phyloP scores from a whole-genome alignment of 805 yeast genomes.

The Huiozyma sinensis region DNA sequence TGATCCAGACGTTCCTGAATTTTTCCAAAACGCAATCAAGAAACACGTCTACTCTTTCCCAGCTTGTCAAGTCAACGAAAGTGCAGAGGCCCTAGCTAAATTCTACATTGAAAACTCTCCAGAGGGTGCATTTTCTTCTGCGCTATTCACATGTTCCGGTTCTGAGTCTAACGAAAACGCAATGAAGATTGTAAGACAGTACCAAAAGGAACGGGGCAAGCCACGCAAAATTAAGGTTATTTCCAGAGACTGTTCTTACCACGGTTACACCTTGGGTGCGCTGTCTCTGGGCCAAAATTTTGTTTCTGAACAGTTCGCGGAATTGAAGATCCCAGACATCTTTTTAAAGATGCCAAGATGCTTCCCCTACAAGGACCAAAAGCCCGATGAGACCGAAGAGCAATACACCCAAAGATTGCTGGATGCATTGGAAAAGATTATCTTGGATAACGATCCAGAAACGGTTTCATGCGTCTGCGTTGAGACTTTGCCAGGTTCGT shows the following conservation, averaged over 20 bases:
- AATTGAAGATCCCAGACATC: slow-evolving; percentile 6
- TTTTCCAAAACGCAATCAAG: slow-evolving; percentile 31
- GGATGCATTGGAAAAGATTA: slow-evolving; percentile 33
- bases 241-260: slow-evolving; percentile 36
- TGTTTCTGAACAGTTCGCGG: slow-evolving; percentile 11
- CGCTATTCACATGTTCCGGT: slow-evolving; percentile 49
- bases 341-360: slow-evolving; percentile 25
- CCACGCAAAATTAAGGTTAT: slow-evolving; percentile 33
- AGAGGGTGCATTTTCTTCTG: slow-evolving; percentile 30
- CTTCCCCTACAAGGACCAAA: slow-evolving; percentile 28
- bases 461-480: slow-evolving; percentile 34
- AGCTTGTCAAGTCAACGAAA: slow-evolving; percentile 24
- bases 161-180: slow-evolving; percentile 62
- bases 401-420: slow-evolving; percentile 31
- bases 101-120: slow-evolving; percentile 34
- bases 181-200: slow-evolving; percentile 44
- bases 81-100: slow-evolving; percentile 34
- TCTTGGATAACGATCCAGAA: slow-evolving; percentile 34
- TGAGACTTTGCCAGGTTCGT: slow-evolving; percentile 40
- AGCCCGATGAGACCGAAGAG: slow-evolving; percentile 30
- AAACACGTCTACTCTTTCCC: slow-evolving; percentile 32
- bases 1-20: slow-evolving; percentile 28
- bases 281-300: slow-evolving; percentile 22
- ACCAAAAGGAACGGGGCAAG: slow-evolving; percentile 35
- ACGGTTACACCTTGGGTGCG: slow-evolving; percentile 40